A percentile compares a stretch with the other conserved stretches of the same genome.
Evolutionary conservation across 2,329 filamentous ascomycete genomes (phyloP).

Genomic region (Hyphodiscus sp.): DNA sequence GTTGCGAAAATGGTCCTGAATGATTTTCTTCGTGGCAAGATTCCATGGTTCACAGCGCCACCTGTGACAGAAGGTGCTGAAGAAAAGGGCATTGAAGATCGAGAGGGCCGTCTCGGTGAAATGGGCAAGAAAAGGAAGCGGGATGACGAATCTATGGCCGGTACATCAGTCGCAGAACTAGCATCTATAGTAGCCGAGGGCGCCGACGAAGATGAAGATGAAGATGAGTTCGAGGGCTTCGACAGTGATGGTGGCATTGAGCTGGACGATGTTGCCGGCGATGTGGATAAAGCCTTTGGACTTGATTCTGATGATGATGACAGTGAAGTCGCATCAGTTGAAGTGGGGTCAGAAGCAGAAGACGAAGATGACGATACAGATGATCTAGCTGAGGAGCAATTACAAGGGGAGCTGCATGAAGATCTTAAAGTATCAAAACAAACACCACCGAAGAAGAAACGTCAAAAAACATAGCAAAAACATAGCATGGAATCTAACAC

Average conservation of each 20-base stretch:
- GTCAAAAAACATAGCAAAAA: constrained; percentile 27
- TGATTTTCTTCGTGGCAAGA: constrained; percentile 90
- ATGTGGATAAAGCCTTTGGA: constrained; percentile 28
- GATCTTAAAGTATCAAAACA: constrained; percentile 16
- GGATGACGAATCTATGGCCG: constrained; percentile 44
- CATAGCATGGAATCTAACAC: neutral
- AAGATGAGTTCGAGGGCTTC: constrained; percentile 43
- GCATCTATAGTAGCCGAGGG: constrained; percentile 21
- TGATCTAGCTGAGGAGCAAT: constrained; percentile 26
- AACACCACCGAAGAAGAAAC: constrained; percentile 27
- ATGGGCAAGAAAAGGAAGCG: constrained; percentile 76
- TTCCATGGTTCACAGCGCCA: constrained; percentile 90
- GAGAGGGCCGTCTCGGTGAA: constrained; percentile 75
- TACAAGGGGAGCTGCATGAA: constrained; percentile 25
- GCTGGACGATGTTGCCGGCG: constrained; percentile 23
- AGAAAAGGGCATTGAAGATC: constrained; percentile 52
- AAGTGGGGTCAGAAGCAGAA: constrained; percentile 34
- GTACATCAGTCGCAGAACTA: constrained; percentile 31
- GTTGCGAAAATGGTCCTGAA: constrained; percentile 96
- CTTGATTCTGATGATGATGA: constrained; percentile 32
- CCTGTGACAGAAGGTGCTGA: constrained; percentile 52
- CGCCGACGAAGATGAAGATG: constrained; percentile 20
- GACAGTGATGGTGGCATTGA: constrained; percentile 31
- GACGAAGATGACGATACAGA: constrained; percentile 22
- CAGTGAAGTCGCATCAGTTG: constrained; percentile 36